phyloP scores from a whole-genome alignment of 139 green algal genomes.

The Coelastrella sp. region DNA sequence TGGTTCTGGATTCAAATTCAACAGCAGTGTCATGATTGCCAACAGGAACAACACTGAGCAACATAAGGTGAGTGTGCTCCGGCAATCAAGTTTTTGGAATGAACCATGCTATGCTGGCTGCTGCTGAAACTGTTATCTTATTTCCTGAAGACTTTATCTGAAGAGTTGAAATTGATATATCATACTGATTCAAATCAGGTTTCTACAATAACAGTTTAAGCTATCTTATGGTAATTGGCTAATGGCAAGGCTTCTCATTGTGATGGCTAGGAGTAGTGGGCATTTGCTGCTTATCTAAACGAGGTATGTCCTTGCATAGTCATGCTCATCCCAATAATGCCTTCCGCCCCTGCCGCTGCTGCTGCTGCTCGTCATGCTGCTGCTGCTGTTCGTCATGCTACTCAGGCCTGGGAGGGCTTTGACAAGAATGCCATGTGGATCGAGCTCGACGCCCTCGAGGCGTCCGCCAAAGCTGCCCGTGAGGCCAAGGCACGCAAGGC shows the following conservation, averaged over 20 bases:
- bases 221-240: background rate
- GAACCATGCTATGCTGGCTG: background rate
- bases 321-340: background rate
- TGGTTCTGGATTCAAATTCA: constrained; percentile 96
- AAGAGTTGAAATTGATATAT: background rate
- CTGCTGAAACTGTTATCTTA: background rate
- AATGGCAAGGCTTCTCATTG: background rate
- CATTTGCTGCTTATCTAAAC: background rate
- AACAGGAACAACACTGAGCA: constrained; percentile 55
- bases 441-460: constrained; percentile 49
- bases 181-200: background rate
- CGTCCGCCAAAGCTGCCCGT: background rate
- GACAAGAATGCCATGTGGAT: constrained; percentile 58
- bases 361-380: background rate
- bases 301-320: background rate
- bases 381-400: background rate
- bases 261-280: background rate
- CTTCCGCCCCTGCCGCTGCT: background rate
- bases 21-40: constrained; percentile 88
- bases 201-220: background rate
- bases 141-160: background rate
- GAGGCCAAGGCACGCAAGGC: background rate
- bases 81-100: background rate
- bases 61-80: background rate
- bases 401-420: constrained; percentile 63